Conservation (phyloP, 148 eudicot genomes). For the Heliamphora exappendiculata region DNA sequence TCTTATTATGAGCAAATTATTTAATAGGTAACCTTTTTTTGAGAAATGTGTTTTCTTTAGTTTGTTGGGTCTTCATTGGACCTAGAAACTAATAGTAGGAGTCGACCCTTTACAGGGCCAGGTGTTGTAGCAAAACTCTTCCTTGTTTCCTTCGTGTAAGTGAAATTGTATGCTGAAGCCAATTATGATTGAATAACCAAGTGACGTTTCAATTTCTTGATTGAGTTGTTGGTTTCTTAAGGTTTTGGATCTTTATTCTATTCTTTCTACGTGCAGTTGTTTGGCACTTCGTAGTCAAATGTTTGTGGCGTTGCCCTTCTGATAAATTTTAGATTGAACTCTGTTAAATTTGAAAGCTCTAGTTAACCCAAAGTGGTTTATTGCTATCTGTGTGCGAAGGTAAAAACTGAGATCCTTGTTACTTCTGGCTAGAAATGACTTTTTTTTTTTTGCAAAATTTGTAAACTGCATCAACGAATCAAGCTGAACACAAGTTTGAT, state of each 20-base stretch:
- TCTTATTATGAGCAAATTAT: not conserved
- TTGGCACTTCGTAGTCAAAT: not conserved
- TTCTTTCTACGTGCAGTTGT: not conserved
- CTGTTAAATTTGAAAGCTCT: not conserved
- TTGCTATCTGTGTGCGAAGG: not conserved
- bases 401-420: constrained; percentile 5
- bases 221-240: not conserved
- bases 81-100: not conserved
- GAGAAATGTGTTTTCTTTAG: not conserved
- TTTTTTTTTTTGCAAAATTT: too few relatives aligned
- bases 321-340: not conserved
- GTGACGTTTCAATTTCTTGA: not conserved
- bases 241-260: not conserved
- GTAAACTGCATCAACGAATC: too few relatives aligned
- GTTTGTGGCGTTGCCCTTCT: not conserved
- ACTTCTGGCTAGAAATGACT: not conserved
- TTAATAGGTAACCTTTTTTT: not conserved
- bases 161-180: not conserved
- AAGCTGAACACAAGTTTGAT: too few relatives aligned
- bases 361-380: not conserved
- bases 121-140: not conserved
- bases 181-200: not conserved
- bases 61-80: not conserved
- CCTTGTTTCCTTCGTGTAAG: not conserved
- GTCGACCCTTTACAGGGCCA: not conserved